A percentile compares a stretch with the other conserved stretches of the same genome.
These are phyloP conservation scores for Taxawa tesnikishii DNA, from an alignment of 2,329 filamentous ascomycete genomes.

Conservation along the genomic window DNA sequence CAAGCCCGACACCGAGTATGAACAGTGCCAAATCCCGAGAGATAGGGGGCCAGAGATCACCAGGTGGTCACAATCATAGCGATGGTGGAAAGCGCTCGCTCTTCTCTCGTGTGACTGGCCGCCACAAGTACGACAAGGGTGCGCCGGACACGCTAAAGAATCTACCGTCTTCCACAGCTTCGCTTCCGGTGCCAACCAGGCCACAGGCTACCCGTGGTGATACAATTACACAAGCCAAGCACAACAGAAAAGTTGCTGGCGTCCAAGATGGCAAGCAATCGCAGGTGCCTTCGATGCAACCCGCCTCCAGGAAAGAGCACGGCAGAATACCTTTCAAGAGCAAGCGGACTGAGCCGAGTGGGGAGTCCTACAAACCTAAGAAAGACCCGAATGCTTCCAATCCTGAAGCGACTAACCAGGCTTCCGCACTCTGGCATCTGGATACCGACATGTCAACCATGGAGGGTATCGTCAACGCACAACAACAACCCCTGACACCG, in stretches of 20 bases:
- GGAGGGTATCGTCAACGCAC: constrained; percentile 67
- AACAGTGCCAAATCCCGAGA: constrained; percentile 47
- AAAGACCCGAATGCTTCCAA: constrained; percentile 35
- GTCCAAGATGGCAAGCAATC: constrained; percentile 7
- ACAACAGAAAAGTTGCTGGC: constrained; percentile 8
- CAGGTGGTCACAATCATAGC: constrained; percentile 33
- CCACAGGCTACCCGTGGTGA: constrained; percentile 2
- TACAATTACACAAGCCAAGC: constrained; percentile 11
- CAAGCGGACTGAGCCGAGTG: constrained; percentile 32
- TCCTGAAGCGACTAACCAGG: constrained; percentile 14
- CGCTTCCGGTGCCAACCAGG: constrained; percentile 15
- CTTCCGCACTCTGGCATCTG: constrained; percentile 53
- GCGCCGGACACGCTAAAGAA: constrained; percentile 24
- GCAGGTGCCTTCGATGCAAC: constrained; percentile 5
- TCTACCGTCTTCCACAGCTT: constrained; percentile 27
- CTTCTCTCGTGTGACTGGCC: constrained; percentile 40
- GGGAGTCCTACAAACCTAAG: constrained; percentile 24
- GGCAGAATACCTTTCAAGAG: constrained; percentile 40
- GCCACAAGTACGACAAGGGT: constrained; percentile 31
- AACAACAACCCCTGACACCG: constrained; percentile 52
- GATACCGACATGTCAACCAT: constrained; percentile 85
- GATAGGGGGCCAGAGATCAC: constrained; percentile 39
- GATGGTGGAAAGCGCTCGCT: constrained; percentile 38
- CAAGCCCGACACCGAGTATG: constrained; percentile 71
- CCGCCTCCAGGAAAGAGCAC: constrained; percentile 15